A percentile compares a stretch with the other conserved stretches of the same genome.
Conservation (phyloP, 768 basidiomycete genomes). For the Termitomyces sp. region DNA sequence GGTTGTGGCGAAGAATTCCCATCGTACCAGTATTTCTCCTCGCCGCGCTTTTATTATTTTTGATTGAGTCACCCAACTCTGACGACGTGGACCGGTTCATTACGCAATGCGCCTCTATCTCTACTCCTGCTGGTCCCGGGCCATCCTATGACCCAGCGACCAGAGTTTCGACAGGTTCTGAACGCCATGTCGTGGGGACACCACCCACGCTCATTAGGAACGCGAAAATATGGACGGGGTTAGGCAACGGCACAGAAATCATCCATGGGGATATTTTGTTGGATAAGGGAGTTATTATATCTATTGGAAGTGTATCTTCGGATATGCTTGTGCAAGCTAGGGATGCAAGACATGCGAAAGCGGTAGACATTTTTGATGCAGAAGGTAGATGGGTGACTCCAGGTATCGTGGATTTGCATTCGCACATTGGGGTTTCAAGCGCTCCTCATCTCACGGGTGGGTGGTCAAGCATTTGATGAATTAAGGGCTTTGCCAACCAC, state of each 20-base stretch:
- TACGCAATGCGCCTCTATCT: conserved; percentile 10
- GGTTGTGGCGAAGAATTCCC: not conserved
- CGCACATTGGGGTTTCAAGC: conserved; percentile 32
- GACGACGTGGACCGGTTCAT: not conserved
- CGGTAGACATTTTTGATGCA: conserved; percentile 44
- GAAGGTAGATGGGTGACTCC: conserved; percentile 56
- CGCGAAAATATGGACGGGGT: conserved; percentile 77
- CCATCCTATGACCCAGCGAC: conserved; percentile 1
- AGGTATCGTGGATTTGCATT: conserved; percentile 45
- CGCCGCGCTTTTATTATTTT: not conserved
- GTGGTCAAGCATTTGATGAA: not conserved
- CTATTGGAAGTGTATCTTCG: conserved; percentile 38
- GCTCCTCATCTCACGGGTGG: conserved; percentile 25
- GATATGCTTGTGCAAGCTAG: conserved; percentile 15
- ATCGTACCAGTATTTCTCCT: not conserved
- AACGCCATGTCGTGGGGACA: conserved; percentile 54
- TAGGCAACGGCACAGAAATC: conserved; percentile 48
- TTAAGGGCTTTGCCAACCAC: not conserved
- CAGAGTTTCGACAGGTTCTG: conserved; percentile 30
- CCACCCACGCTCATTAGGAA: conserved; percentile 53
- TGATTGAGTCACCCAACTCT: not conserved
- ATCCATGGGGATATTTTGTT: conserved; percentile 58
- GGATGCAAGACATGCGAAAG: conserved; percentile 6
- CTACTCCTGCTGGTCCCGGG: conserved; percentile 11
- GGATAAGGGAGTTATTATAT: conserved; percentile 57